Conservation (phyloP, 2,329 filamentous ascomycete species). For the Neospermospora avenae region DNA sequence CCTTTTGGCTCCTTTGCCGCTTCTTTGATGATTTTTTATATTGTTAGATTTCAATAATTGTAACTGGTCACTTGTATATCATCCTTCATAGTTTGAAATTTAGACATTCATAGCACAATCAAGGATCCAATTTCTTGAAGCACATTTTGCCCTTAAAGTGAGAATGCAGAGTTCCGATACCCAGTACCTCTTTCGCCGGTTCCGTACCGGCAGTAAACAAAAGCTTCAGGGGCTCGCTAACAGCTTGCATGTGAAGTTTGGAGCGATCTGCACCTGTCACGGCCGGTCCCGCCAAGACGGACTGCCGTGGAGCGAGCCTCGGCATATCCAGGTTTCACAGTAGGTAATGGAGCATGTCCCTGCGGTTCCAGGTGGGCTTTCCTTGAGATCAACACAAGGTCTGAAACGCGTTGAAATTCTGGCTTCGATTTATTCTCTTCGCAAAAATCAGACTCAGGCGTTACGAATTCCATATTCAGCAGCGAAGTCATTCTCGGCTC, state of each 20-base stretch:
- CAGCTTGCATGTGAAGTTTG: conserved; percentile 4
- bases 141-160: no score
- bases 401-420: conserved; percentile 13
- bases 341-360: background rate
- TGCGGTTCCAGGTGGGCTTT: background rate
- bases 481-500: background rate
- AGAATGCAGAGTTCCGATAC: no score
- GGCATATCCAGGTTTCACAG: no score
- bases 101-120: no score
- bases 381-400: conserved; percentile 1
- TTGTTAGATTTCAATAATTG: no score
- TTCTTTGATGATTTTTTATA: no score
- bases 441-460: background rate
- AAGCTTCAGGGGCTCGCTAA: background rate
- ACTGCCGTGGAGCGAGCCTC: conserved; percentile 6
- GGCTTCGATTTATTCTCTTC: background rate
- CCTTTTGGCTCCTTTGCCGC: no score
- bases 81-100: no score
- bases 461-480: background rate
- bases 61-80: no score
- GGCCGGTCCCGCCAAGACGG: background rate
- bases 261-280: background rate
- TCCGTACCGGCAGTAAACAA: background rate
- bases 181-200: no score
- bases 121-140: no score